These are phyloP conservation scores for Talaromyces amestolkiae DNA, from an alignment of 2,329 filamentous ascomycete genomes.

Conservation along the genomic window DNA sequence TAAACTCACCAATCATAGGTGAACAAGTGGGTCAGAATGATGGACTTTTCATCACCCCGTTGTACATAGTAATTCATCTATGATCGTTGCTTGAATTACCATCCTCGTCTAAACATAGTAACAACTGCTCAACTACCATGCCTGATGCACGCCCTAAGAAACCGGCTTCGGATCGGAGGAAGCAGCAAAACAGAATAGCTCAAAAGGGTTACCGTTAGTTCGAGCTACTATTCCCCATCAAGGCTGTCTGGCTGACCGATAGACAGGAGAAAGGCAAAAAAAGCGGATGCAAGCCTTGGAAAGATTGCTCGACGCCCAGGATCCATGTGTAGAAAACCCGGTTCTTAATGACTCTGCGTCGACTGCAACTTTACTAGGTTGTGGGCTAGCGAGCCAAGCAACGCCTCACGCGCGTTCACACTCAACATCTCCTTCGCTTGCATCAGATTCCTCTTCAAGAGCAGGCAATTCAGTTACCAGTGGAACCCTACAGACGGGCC, in stretches of 20 bases:
- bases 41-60: background rate
- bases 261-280: conserved; percentile 11
- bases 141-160: conserved; percentile 1
- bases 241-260: background rate
- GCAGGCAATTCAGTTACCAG: background rate
- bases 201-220: conserved; percentile 20
- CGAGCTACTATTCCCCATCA: conserved; percentile 9
- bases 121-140: background rate
- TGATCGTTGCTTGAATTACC: background rate
- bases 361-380: background rate
- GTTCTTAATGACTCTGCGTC: background rate
- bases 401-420: background rate
- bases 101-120: background rate
- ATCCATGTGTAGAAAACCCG: background rate
- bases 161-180: conserved; percentile 34
- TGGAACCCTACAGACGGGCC: background rate
- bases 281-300: conserved; percentile 8
- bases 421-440: background rate
- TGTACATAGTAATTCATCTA: too few relatives aligned
- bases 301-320: background rate
- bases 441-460: background rate
- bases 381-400: background rate
- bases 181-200: conserved; percentile 35
- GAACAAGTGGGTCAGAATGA: background rate
- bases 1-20: background rate